phyloP scores from a whole-genome alignment of 257 asterid species.

The Salvia miltiorrhiza region DNA sequence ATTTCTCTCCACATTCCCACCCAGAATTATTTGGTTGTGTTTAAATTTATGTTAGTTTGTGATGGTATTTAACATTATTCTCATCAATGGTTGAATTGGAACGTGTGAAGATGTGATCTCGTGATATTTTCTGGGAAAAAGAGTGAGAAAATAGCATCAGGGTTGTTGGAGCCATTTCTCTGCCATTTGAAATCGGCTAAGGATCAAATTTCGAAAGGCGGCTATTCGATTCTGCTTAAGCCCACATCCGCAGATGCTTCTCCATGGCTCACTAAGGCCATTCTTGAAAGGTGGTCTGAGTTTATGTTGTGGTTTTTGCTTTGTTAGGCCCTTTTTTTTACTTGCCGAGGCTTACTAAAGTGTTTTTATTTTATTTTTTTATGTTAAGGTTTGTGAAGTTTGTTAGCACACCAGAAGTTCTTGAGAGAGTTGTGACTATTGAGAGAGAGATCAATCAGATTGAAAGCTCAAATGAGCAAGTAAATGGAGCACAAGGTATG shows the following conservation, averaged over 20 bases:
- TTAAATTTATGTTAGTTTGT: not conserved
- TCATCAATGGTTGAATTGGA: slow-evolving; percentile 12
- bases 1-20: not conserved
- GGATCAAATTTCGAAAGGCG: slow-evolving; percentile 79
- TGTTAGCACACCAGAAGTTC: slow-evolving; percentile 77
- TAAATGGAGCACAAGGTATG: slow-evolving; percentile 52
- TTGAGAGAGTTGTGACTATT: slow-evolving; percentile 72
- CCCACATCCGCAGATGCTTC: slow-evolving; percentile 37
- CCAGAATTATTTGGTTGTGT: not conserved
- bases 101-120: slow-evolving; percentile 68
- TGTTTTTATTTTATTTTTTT: not conserved
- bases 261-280: slow-evolving; percentile 75
- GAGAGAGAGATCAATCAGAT: slow-evolving; percentile 75
- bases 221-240: slow-evolving; percentile 65
- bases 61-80: not conserved
- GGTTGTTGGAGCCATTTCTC: slow-evolving; percentile 68
- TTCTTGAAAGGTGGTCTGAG: slow-evolving; percentile 54
- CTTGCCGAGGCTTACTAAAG: not conserved
- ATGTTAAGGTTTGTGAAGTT: slow-evolving; percentile 71
- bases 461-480: slow-evolving; percentile 58
- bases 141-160: slow-evolving; percentile 80
- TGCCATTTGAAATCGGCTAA: slow-evolving; percentile 68
- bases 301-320: not conserved
- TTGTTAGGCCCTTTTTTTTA: not conserved
- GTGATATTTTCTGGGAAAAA: slow-evolving; percentile 57